A percentile compares a stretch with the other conserved stretches of the same genome.
Evolutionary conservation across 2,329 filamentous ascomycete genomes (phyloP).

Genomic region (Scedosporium boydii): DNA sequence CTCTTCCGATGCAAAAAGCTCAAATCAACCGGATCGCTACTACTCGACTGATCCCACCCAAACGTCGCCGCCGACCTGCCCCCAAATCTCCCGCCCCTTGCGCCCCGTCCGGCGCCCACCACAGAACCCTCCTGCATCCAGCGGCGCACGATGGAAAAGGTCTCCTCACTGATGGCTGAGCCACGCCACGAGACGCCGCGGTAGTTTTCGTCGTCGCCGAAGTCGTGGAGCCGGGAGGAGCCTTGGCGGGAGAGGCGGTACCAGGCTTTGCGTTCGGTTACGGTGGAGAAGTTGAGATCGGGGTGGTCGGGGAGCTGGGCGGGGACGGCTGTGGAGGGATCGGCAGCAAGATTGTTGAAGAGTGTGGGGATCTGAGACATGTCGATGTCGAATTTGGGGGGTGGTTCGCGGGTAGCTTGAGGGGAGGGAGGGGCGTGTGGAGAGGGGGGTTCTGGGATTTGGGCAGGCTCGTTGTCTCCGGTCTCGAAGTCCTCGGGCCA

Average conservation of each 20-base stretch:
- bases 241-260: slow-evolving; percentile 54
- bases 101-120: slow-evolving; percentile 25
- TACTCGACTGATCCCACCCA: slow-evolving; percentile 11
- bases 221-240: slow-evolving; percentile 46
- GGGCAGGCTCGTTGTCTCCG: slow-evolving; percentile 5
- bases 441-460: slow-evolving; percentile 9
- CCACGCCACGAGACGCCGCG: slow-evolving; percentile 45
- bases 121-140: slow-evolving; percentile 56
- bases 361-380: slow-evolving; percentile 6
- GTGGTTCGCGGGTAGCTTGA: neutral
- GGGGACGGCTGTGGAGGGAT: slow-evolving; percentile 12
- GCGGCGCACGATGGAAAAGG: slow-evolving; percentile 47
- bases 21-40: slow-evolving; percentile 11
- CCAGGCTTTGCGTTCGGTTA: slow-evolving; percentile 54
- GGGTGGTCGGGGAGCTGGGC: slow-evolving; percentile 34
- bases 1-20: slow-evolving; percentile 10
- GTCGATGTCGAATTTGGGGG: slow-evolving; percentile 5
- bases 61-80: slow-evolving; percentile 24
- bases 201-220: slow-evolving; percentile 51
- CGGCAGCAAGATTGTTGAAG: slow-evolving; percentile 21
- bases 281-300: slow-evolving; percentile 41
- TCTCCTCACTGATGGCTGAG: slow-evolving; percentile 44
- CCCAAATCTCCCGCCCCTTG: slow-evolving; percentile 41
- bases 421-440: neutral
- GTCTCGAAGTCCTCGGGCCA: slow-evolving; percentile 5